Percentiles rank a stretch among this genome's conserved stretches.
Evolutionary conservation across 345 rosid species (phyloP).

Genomic region (Kernera saxatilis): DNA sequence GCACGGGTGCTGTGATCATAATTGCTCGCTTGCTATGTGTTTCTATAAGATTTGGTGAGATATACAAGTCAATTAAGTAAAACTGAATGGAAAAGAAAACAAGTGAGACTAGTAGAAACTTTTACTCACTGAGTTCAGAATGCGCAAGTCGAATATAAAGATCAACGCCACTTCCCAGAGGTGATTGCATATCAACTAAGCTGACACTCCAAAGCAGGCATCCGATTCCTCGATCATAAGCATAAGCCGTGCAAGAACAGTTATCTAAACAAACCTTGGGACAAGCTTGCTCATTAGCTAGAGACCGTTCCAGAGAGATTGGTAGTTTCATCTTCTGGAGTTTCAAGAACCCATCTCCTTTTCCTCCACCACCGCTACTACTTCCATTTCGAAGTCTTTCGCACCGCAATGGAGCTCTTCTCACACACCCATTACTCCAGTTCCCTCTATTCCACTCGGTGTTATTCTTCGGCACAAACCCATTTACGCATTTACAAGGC

Average conservation of each 20-base stretch:
- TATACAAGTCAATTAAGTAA: background rate
- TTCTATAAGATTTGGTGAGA: constrained; percentile 8
- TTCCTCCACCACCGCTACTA: constrained; percentile 4
- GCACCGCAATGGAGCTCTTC: constrained; percentile 35
- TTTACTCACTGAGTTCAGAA: constrained; percentile 39
- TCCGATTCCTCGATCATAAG: constrained; percentile 34
- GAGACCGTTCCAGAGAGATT: constrained; percentile 23
- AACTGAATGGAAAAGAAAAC: background rate
- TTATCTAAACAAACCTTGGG: constrained; percentile 34
- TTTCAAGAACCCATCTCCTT: constrained; percentile 41
- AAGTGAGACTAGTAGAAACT: background rate
- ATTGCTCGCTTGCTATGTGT: background rate
- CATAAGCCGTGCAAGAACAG: constrained; percentile 51
- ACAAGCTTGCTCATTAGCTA: constrained; percentile 25
- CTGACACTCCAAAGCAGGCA: constrained; percentile 44
- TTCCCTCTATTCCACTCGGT: constrained; percentile 39
- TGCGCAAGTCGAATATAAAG: constrained; percentile 37
- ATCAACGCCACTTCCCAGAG: constrained; percentile 31
- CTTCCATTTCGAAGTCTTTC: constrained; percentile 15
- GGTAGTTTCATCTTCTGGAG: constrained; percentile 40
- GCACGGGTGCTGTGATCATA: background rate
- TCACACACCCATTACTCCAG: constrained; percentile 48
- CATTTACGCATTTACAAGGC: constrained; percentile 48
- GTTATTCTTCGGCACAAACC: constrained; percentile 40
- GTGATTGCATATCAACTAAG: constrained; percentile 38